Base-by-base conservation (phyloP, 2,329 filamentous ascomycete genomes). In the Claviceps spartinae region DNA sequence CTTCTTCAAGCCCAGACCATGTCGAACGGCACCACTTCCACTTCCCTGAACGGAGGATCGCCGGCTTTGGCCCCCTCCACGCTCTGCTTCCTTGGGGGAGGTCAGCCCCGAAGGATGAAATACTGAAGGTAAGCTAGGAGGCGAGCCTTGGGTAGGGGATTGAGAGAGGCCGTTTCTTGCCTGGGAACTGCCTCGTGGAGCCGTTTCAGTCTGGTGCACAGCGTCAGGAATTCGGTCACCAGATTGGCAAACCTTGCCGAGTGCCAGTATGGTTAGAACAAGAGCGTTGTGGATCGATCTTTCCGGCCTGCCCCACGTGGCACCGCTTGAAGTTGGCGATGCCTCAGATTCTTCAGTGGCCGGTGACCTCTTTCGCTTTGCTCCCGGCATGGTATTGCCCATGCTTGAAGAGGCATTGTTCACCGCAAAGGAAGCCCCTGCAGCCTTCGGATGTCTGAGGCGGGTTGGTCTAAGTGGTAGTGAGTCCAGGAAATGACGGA, bases 241-340 rank as follows among this genome's bases (percentile, higher is more conserved):
- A 57, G 76, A 67, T 8, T 73, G 64, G 60, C 87, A 91, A 13
- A 97, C 85, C 61, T 88, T 89, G 18, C 93, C 93, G 5, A 98
- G 71, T 0, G 91, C 91, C 51, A 97, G 74, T 1, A 95, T 81
- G 4, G 91, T 74, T 2, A 96, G 75, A 1, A 96, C 79, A 41
- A 97, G 75, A 0, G 89, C 89, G 58, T 87, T 95, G 50, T 82
- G 78, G 16, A 93, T 81, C 7, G 85, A 88, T 50, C 83, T 74
- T 57, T 76, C 77, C 2, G 80, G 79, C 52, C 72, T 72, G 3
- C 73, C 71, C 6, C 70, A 67, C 58, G 74, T 76, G 37, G 55
- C 55, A 36, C 54, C 55, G 18, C 56, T 55, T 54, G 68, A 55
- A 48, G 61, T 67, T 58, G 60, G 55, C 37, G 63, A 59, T 37